These are phyloP conservation scores for Sindora glabra DNA, from an alignment of 306 rosid species.

Conservation along the genomic window DNA sequence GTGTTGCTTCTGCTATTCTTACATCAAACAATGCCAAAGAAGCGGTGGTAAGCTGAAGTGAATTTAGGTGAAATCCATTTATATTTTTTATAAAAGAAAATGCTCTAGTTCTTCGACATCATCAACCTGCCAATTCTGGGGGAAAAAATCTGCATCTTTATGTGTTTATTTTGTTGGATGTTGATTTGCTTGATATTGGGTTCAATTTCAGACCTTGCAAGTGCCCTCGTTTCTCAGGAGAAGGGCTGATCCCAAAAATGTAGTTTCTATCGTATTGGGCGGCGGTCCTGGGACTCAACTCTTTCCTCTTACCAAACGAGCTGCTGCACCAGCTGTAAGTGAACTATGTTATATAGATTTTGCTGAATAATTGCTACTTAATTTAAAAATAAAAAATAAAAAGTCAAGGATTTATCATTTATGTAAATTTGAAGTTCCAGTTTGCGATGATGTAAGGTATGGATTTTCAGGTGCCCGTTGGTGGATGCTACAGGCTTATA, in stretches of 20 bases:
- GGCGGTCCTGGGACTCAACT: slow-evolving; percentile 80
- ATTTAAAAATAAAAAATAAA: no score
- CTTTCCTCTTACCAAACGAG: slow-evolving; percentile 71
- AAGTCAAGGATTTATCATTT: not conserved
- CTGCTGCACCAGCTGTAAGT: slow-evolving; percentile 71
- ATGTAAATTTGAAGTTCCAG: not conserved
- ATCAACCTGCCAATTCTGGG: not conserved
- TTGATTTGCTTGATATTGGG: not conserved
- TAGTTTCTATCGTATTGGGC: slow-evolving; percentile 79
- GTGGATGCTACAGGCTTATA: slow-evolving; percentile 90
- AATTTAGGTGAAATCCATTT: slow-evolving; percentile 5
- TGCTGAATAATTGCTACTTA: no score
- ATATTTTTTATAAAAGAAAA: not conserved
- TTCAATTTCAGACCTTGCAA: slow-evolving; percentile 51
- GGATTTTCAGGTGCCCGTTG: slow-evolving; percentile 76
- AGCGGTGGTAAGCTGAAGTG: slow-evolving; percentile 39
- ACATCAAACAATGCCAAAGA: slow-evolving; percentile 47
- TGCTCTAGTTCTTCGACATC: no score
- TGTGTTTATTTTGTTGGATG: slow-evolving; percentile 2
- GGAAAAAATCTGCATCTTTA: not conserved
- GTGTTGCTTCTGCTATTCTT: slow-evolving; percentile 49
- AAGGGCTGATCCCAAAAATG: slow-evolving; percentile 65
- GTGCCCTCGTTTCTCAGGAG: slow-evolving; percentile 42
- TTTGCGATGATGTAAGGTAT: slow-evolving; percentile 2
- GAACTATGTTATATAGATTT: not conserved